Evolutionary conservation across 192 early-diverging fungal genomes (phyloP), one percentile per base, ranked within the genome.

Genomic region (Coemansia guatemalensis): DNA sequence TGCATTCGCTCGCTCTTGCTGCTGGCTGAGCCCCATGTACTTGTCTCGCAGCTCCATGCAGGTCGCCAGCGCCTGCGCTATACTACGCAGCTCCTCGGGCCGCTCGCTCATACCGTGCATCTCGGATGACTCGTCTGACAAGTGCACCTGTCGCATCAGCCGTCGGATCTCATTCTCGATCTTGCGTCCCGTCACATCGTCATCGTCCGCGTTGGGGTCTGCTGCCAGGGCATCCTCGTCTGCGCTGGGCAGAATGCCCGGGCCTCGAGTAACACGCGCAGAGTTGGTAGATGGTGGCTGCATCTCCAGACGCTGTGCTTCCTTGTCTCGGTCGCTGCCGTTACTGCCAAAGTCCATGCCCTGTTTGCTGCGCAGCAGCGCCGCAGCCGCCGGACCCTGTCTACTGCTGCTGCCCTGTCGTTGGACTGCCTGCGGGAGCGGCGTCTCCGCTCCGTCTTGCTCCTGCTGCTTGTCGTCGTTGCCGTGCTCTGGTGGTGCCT

Each of bases 41-140:
- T 91, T 88, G 51, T 88, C 83, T 20, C 95, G 85, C 26, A 95
- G 69, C 27, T 86, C 83, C 2, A 94, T 85, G 73, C 93, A 95
- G 26, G 81, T 68, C 53, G 89, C 82, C 35, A 95, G 55, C 8
- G 55, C 66, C 12, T 74, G 54, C 55, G 65, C 68, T n/a, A 71
- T 71, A 6, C 66, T 53, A 26, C 55, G 54, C 18, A 70, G 72
- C 53, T 70, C 65, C 24, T 68, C 54, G 1, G 69, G 56, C 14
- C 44, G 24, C 51, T 78, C 70, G 49, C 41, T 53, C 64, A 73
- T 73, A 30, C 70, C 64, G 11, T 33, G 60, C 58, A 71, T 44
- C 53, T 71, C 67, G 1, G 48, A 17, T 4, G 48, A 50, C 22
- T 64, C 62, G 62, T 58, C 70, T 12, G 51, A 41, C 11, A 63